Evolutionary conservation across 2,329 filamentous ascomycete species (phyloP).

Genomic region (Myriosclerotinia duriaeana): DNA sequence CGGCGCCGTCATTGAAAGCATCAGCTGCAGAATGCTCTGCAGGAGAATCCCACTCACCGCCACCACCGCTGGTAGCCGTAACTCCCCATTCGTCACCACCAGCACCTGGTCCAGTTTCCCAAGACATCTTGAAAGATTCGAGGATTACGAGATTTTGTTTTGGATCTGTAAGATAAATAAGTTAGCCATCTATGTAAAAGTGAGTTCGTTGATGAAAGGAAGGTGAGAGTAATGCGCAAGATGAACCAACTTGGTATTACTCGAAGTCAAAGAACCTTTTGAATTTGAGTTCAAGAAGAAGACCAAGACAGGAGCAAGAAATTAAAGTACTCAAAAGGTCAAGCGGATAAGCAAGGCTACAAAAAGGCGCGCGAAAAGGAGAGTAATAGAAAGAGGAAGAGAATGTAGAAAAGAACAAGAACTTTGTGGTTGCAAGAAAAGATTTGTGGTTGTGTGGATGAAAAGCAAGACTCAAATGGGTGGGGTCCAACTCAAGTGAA

Average conservation of each 20-base stretch:
- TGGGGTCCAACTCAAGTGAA: slow-evolving; percentile 13
- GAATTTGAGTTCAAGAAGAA: not conserved
- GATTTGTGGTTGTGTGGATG: not conserved
- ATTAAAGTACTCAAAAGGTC: not conserved
- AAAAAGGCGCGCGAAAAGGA: too few species aligned
- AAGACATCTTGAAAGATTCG: slow-evolving; percentile 34
- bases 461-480: not conserved
- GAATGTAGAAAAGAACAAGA: not conserved
- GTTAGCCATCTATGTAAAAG: not conserved
- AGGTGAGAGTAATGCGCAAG: not conserved
- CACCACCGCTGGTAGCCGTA: slow-evolving; percentile 11
- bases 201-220: not conserved
- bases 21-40: not conserved
- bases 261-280: not conserved
- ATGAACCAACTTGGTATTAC: slow-evolving; percentile 5
- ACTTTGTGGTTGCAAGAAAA: not conserved
- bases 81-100: slow-evolving; percentile 21
- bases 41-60: slow-evolving; percentile 7
- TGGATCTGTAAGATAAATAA: not conserved
- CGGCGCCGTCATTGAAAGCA: slow-evolving; percentile 15
- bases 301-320: not conserved
- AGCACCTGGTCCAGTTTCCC: slow-evolving; percentile 30
- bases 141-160: not conserved
- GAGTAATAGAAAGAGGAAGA: not conserved
- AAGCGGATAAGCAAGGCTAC: slow-evolving; percentile 4